Base-by-base conservation (phyloP, 176 grass and related monocot species). In the Oryza officinalis region DNA sequence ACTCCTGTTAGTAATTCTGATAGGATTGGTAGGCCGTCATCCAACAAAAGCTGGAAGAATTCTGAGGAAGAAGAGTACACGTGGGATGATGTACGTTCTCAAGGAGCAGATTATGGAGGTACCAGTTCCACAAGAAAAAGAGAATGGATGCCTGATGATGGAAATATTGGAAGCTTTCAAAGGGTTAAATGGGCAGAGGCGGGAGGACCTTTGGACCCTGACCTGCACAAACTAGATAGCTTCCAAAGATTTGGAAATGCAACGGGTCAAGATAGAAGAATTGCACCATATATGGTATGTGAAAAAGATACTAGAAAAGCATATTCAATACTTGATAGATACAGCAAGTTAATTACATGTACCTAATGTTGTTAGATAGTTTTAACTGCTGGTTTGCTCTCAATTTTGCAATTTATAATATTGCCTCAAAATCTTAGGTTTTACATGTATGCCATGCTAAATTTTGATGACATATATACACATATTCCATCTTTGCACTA, bases 31-130 rank as follows among this genome's bases (percentile, higher is more conserved):
- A 88, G 85, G 45, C 35, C 72, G 13, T 72, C 92, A 84, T 89
- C 89, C 31, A 90, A 86, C 31, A 90, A 88, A 88, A 94, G 52
- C 54, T 99, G 97, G 97, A 99, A 99, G 84, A 93, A 92, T 81
- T 85, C 91, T 73, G 97, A 94, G 90, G 97, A 99, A 86, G 93
- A 99, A 91, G 97, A 99, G 81, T 99, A 92, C 75, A 72, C 91
- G 26, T 99, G 93, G 97, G 97, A 92, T 83, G 91, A 97, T 60
- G 78, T 94, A 52, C 94, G 80, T 75, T 86, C 82, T 65, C 82
- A 80, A 67, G 43, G 30, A 80, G 83, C 68, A 82, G 76, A 84
- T 60, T 84, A 71, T 90, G 88, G 80, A 78, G 50, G 79, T 75
- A 73, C 40, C 20, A 86, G 65, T 61, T 81, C 46, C 74, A 81